Percentiles rank a stretch among this genome's conserved stretches.
Evolutionary conservation across 202 grass and related monocot genomes (phyloP).

Genomic region (Miscanthus sacchariflorus): DNA sequence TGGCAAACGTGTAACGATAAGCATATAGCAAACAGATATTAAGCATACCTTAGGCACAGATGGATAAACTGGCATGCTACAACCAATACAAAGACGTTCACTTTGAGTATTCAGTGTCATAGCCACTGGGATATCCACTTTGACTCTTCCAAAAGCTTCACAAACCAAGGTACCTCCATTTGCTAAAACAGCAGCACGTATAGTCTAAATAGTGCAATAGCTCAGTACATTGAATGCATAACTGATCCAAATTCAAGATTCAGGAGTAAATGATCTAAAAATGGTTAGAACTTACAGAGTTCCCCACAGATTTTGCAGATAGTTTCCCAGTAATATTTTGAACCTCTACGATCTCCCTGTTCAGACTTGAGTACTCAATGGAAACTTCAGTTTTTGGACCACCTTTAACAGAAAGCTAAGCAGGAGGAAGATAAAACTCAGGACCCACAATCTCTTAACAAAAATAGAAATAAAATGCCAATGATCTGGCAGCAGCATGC

Average conservation of each 20-base stretch:
- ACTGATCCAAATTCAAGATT: slow-evolving; percentile 19
- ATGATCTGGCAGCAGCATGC: slow-evolving; percentile 33
- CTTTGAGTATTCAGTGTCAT: slow-evolving; percentile 86
- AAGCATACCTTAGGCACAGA: slow-evolving; percentile 66
- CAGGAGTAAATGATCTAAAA: slow-evolving; percentile 2
- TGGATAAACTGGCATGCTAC: slow-evolving; percentile 91
- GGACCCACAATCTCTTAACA: slow-evolving; percentile 20
- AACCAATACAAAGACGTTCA: slow-evolving; percentile 83
- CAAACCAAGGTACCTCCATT: slow-evolving; percentile 81
- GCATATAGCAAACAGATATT: slow-evolving; percentile 30
- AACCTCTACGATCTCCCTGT: slow-evolving; percentile 59
- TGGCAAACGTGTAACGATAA: slow-evolving; percentile 12
- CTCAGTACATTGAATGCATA: slow-evolving; percentile 38
- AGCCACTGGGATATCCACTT: slow-evolving; percentile 82
- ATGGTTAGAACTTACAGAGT: slow-evolving; percentile 77
- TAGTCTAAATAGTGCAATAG: slow-evolving; percentile 68
- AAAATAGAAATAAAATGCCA: slow-evolving; percentile 32
- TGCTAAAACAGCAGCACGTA: slow-evolving; percentile 72
- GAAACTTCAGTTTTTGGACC: slow-evolving; percentile 87
- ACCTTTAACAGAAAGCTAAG: slow-evolving; percentile 85
- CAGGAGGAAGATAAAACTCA: slow-evolving; percentile 46
- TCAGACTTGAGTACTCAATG: slow-evolving; percentile 77
- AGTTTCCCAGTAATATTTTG: slow-evolving; percentile 77
- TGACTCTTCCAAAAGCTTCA: slow-evolving; percentile 88
- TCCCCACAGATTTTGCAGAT: slow-evolving; percentile 78